These are phyloP conservation scores for Choiromyces venosus DNA, from an alignment of 495 filamentous ascomycete species.

Conservation along the genomic window DNA sequence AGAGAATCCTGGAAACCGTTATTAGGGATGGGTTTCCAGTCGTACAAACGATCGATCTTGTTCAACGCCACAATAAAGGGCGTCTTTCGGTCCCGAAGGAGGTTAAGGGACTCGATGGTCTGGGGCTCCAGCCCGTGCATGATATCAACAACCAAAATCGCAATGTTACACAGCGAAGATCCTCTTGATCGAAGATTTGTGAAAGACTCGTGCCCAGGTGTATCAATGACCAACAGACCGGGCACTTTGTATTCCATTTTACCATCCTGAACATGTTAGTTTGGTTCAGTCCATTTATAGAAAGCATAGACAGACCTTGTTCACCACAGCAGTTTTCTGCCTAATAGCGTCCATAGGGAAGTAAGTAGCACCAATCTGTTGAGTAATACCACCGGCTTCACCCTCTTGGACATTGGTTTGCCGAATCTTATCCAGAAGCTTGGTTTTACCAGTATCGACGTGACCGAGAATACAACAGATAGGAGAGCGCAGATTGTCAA, in stretches of 20 bases:
- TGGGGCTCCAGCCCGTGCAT: conserved; percentile 99
- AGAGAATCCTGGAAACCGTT: conserved; percentile 95
- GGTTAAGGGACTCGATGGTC: conserved; percentile 92
- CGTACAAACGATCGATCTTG: conserved; percentile 99
- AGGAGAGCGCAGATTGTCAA: conserved; percentile 89
- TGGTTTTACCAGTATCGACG: conserved; percentile 99
- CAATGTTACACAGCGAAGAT: conserved; percentile 97
- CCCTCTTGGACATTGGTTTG: conserved; percentile 99
- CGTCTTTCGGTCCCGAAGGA: conserved; percentile 88
- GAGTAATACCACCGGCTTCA: conserved; percentile 98
- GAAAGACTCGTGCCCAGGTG: conserved; percentile 99
- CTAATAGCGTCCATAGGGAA: conserved; percentile 92
- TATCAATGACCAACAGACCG: conserved; percentile 95
- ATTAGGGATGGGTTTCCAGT: conserved; percentile 96
- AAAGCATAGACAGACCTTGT: conserved; percentile 41
- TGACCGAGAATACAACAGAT: conserved; percentile 99
- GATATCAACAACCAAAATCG: conserved; percentile 98
- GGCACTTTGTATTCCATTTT: conserved; percentile 96
- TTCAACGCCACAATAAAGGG: conserved; percentile 99
- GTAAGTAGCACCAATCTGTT: conserved; percentile 99
- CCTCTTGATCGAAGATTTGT: conserved; percentile 94
- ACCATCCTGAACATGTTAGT: conserved; percentile 54
- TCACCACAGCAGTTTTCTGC: conserved; percentile 88
- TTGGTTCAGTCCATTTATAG: neutral
- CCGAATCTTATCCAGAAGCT: conserved; percentile 95